Conservation (phyloP, 768 basidiomycete species). For the Russula sp. region DNA sequence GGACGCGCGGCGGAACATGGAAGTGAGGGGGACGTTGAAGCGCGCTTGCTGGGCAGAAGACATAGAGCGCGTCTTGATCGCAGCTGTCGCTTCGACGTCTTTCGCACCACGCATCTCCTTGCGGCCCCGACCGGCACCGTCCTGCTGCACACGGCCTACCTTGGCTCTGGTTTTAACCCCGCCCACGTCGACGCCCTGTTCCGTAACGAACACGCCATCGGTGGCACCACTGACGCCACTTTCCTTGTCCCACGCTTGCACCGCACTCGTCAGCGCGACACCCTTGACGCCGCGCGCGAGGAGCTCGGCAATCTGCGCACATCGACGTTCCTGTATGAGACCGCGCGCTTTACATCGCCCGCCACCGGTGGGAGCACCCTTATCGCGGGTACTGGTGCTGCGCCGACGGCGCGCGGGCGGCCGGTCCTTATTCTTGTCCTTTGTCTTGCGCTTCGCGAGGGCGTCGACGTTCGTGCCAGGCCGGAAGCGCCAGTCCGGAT, state of each 20-base stretch:
- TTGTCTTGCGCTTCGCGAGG: slow-evolving; percentile 23
- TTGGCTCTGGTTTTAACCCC: neutral
- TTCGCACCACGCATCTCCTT: slow-evolving; percentile 7
- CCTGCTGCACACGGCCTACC: neutral
- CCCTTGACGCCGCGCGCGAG: slow-evolving; percentile 65
- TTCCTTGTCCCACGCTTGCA: slow-evolving; percentile 52
- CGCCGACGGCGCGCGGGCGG: slow-evolving; percentile 33
- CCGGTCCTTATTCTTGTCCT: slow-evolving; percentile 38
- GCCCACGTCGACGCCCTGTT: slow-evolving; percentile 1
- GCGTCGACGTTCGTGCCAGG: slow-evolving; percentile 49
- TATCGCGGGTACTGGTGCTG: slow-evolving; percentile 32
- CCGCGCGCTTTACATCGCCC: slow-evolving; percentile 29
- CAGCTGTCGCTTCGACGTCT: neutral
- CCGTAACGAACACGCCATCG: slow-evolving; percentile 21
- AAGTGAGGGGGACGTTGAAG: slow-evolving; percentile 48
- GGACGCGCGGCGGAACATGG: slow-evolving; percentile 60
- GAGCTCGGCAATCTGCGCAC: slow-evolving; percentile 61
- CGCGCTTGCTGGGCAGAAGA: slow-evolving; percentile 28
- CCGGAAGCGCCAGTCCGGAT: slow-evolving; percentile 80
- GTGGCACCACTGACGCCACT: slow-evolving; percentile 28
- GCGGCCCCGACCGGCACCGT: neutral
- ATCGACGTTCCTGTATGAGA: slow-evolving; percentile 50
- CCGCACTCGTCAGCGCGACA: slow-evolving; percentile 51
- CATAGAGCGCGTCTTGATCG: slow-evolving; percentile 14
- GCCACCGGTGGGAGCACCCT: slow-evolving; percentile 3